Percentiles rank a stretch among this genome's conserved stretches.
Evolutionary conservation across 2,329 filamentous ascomycete species (phyloP).

Genomic region (Colletotrichum nymphaeae): DNA sequence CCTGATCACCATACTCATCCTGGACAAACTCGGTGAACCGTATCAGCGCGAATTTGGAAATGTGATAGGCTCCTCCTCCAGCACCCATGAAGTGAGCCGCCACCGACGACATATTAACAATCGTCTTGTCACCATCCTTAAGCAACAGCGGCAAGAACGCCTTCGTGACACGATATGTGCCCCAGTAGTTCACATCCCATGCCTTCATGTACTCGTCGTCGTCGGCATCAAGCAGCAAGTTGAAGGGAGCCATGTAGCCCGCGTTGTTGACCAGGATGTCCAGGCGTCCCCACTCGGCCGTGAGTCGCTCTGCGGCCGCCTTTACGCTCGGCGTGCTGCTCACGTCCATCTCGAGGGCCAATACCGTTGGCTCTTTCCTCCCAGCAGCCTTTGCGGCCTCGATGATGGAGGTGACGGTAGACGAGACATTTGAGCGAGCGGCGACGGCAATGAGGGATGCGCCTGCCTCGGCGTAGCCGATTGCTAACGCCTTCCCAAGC

Average conservation of each 20-base stretch:
- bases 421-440: constrained; percentile 60
- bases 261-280: constrained; percentile 59
- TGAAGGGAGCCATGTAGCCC: constrained; percentile 51
- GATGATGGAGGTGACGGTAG: constrained; percentile 48
- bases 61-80: constrained; percentile 56
- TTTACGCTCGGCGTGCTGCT: constrained; percentile 46
- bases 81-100: constrained; percentile 50
- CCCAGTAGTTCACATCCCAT: constrained; percentile 63
- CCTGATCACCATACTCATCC: constrained; percentile 52
- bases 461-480: constrained; percentile 66
- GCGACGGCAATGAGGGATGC: constrained; percentile 63
- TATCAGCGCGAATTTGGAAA: constrained; percentile 60
- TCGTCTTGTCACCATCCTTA: constrained; percentile 47
- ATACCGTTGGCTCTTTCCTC: constrained; percentile 50
- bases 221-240: constrained; percentile 45
- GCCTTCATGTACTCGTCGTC: constrained; percentile 57
- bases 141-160: constrained; percentile 62
- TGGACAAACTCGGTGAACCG: constrained; percentile 61
- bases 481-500: constrained; percentile 63
- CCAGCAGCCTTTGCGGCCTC: constrained; percentile 46
- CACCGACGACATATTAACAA: constrained; percentile 60
- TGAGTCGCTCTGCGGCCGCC: constrained; percentile 40
- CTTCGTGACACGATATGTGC: constrained; percentile 55
- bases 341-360: constrained; percentile 54
- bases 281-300: constrained; percentile 45